phyloP scores from a whole-genome alignment of 106 monocot species.

The Dendrobium huoshanense region DNA sequence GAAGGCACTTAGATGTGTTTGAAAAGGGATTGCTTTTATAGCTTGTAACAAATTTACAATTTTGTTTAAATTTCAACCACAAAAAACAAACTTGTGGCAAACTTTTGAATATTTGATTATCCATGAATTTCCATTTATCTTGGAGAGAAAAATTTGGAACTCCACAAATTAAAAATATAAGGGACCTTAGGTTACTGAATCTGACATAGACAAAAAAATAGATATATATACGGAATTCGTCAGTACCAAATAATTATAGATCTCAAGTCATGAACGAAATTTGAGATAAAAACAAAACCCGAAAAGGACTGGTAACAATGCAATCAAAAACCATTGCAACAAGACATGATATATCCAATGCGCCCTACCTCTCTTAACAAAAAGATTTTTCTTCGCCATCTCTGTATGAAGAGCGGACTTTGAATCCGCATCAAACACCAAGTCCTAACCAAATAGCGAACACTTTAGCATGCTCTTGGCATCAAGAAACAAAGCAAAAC shows the following conservation, averaged over 20 bases:
- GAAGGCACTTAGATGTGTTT: too few species aligned
- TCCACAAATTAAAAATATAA: too few species aligned
- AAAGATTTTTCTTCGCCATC: constrained; percentile 99
- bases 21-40: too few species aligned
- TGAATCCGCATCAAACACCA: constrained; percentile 75
- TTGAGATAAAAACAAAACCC: not conserved
- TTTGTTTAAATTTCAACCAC: too few species aligned
- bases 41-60: too few species aligned
- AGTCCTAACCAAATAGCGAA: constrained; percentile 30
- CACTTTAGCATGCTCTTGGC: not conserved
- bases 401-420: constrained; percentile 72
- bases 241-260: not conserved
- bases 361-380: constrained; percentile 74
- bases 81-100: too few species aligned
- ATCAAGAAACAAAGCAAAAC: not conserved
- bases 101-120: too few species aligned
- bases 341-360: not conserved
- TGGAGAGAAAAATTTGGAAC: too few species aligned
- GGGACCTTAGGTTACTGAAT: too few species aligned
- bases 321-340: not conserved
- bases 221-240: not conserved
- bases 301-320: not conserved
- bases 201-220: too few species aligned
- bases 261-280: not conserved
- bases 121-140: too few species aligned